Evolutionary conservation across 1,284 basidiomycete species (phyloP).

Genomic region (Neotropicomus parvogracilis): DNA sequence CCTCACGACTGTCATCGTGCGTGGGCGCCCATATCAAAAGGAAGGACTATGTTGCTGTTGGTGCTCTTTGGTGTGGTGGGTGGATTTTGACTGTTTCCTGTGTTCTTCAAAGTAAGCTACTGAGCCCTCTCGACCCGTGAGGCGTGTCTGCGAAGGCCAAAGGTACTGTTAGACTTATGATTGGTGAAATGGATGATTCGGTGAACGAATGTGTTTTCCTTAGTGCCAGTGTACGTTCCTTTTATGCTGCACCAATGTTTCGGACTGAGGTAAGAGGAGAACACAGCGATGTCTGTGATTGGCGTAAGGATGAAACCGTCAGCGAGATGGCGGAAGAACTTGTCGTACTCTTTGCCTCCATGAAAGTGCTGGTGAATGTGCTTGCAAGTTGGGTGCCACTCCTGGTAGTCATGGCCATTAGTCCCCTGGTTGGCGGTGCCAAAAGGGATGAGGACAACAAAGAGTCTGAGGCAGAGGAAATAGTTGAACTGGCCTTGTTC

Average conservation of each 20-base stretch:
- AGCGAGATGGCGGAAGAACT: constrained; percentile 23
- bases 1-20: constrained; percentile 44
- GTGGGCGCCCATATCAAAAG: constrained; percentile 46
- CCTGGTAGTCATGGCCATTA: constrained; percentile 21
- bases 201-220: constrained; percentile 27
- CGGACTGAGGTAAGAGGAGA: constrained; percentile 70
- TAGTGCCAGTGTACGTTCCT: constrained; percentile 54
- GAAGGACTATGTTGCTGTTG: constrained; percentile 38
- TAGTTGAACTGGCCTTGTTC: constrained; percentile 36
- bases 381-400: constrained; percentile 29
- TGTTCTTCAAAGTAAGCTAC: constrained; percentile 13
- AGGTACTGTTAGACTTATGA: constrained; percentile 44
- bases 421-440: constrained; percentile 35
- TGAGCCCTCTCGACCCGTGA: constrained; percentile 40
- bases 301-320: constrained; percentile 40
- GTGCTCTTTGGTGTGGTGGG: constrained; percentile 29
- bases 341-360: constrained; percentile 26
- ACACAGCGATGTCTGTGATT: constrained; percentile 54
- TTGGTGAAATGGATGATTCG: constrained; percentile 24
- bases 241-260: constrained; percentile 79
- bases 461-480: constrained; percentile 28
- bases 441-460: constrained; percentile 39
- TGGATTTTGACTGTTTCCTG: constrained; percentile 17
- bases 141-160: constrained; percentile 60
- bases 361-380: constrained; percentile 35